These are phyloP conservation scores for Domatiomyces catenatus DNA, from an alignment of 2,329 filamentous ascomycete species.

Conservation along the genomic window DNA sequence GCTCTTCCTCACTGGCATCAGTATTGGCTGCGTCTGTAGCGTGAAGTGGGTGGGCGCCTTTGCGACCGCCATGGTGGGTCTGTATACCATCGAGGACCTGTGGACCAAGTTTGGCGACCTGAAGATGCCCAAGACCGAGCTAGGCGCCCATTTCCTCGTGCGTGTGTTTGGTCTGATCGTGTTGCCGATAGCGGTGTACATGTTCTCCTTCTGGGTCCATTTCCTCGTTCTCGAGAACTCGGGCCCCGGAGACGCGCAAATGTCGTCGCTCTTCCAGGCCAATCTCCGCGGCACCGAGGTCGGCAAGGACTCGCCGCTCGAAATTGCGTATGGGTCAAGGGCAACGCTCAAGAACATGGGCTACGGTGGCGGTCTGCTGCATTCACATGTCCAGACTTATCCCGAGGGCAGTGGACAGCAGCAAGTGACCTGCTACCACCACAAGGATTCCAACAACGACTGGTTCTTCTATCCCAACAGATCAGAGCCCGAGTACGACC, in stretches of 20 bases:
- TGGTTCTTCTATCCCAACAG: slow-evolving; percentile 99
- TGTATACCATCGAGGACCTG: slow-evolving; percentile 91
- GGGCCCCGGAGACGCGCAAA: slow-evolving; percentile 95
- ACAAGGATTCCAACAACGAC: slow-evolving; percentile 98
- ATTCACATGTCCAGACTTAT: slow-evolving; percentile 17
- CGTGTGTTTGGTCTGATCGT: slow-evolving; percentile 77
- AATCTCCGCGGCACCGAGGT: slow-evolving; percentile 89
- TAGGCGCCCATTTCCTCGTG: slow-evolving; percentile 63
- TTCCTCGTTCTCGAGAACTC: slow-evolving; percentile 87
- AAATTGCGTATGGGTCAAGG: slow-evolving; percentile 75
- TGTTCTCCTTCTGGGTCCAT: slow-evolving; percentile 88
- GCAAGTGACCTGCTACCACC: slow-evolving; percentile 97
- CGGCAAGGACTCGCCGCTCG: slow-evolving; percentile 83
- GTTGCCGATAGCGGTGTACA: slow-evolving; percentile 78
- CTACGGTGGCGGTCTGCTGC: slow-evolving; percentile 74
- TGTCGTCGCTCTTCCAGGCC: slow-evolving; percentile 98
- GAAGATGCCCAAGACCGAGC: slow-evolving; percentile 65
- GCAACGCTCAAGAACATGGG: slow-evolving; percentile 98
- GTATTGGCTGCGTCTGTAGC: slow-evolving; percentile 94
- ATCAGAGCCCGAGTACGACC: slow-evolving; percentile 54
- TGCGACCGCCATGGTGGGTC: slow-evolving; percentile 79
- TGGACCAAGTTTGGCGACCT: slow-evolving; percentile 96
- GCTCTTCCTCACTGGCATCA: slow-evolving; percentile 84
- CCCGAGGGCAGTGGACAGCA: slow-evolving; percentile 47
- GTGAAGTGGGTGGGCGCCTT: slow-evolving; percentile 98